Percentiles rank a stretch among this genome's conserved stretches.
Conservation (phyloP, 2,329 filamentous ascomycete genomes). For the Alternaria postmessia region DNA sequence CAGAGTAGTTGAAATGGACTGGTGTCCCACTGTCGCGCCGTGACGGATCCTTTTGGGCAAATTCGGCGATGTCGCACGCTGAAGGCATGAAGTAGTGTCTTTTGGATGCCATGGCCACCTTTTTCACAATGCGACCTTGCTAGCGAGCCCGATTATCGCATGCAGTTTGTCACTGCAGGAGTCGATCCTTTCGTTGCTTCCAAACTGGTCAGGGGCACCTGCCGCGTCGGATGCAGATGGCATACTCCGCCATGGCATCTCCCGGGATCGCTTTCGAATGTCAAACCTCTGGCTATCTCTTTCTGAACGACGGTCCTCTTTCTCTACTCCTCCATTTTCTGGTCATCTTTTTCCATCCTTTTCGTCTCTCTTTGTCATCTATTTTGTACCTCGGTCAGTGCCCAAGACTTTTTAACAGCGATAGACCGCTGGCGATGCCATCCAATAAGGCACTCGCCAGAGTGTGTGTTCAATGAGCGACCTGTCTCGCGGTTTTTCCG, state of each 20-base stretch:
- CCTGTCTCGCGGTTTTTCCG: not conserved
- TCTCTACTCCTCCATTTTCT: not conserved
- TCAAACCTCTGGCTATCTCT: not conserved
- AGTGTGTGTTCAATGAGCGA: not conserved
- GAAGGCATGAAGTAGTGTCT: not conserved
- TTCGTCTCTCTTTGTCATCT: too few relatives aligned
- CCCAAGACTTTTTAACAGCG: not conserved
- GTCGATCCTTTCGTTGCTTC: not conserved
- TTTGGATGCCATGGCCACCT: not conserved
- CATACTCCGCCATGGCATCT: not conserved
- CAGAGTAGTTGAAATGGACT: not conserved
- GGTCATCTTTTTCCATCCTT: not conserved
- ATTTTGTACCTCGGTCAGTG: too few relatives aligned
- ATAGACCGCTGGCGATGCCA: not conserved
- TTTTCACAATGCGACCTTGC: not conserved
- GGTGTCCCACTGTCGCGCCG: not conserved
- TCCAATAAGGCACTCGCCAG: not conserved
- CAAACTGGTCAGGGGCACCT: not conserved
- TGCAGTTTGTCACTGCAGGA: not conserved
- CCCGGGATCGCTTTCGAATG: not conserved
- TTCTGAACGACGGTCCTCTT: not conserved
- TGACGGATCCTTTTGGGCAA: not conserved
- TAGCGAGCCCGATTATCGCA: not conserved
- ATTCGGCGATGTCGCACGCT: not conserved
- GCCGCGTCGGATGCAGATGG: constrained; percentile 2